These are phyloP conservation scores for Penstemon eatonii DNA, from an alignment of 257 asterid genomes.

Conservation along the genomic window DNA sequence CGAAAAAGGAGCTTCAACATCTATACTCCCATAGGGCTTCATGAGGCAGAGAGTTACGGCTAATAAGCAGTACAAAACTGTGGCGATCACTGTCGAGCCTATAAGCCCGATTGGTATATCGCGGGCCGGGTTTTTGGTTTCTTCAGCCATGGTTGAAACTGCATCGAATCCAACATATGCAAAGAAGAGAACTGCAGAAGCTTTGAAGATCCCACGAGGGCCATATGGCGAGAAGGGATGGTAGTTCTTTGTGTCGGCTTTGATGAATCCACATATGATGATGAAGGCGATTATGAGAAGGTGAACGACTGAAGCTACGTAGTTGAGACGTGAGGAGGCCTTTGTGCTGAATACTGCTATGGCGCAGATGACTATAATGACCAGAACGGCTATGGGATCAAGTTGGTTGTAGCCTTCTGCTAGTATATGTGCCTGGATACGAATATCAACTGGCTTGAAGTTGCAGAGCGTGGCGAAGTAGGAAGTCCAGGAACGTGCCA, in stretches of 20 bases:
- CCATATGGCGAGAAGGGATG: conserved; percentile 49
- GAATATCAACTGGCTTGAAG: conserved; percentile 44
- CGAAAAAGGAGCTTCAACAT: conserved; percentile 62
- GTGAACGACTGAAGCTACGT: conserved; percentile 56
- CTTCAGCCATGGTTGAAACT: conserved; percentile 75
- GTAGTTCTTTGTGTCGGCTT: conserved; percentile 49
- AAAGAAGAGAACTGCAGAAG: conserved; percentile 63
- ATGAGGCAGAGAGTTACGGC: conserved; percentile 59
- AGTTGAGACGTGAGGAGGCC: conserved; percentile 65
- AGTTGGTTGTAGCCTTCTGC: conserved; percentile 57
- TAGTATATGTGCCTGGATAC: conserved; percentile 40
- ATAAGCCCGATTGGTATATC: conserved; percentile 74
- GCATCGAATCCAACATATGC: conserved; percentile 78
- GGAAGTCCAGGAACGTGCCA: conserved; percentile 93
- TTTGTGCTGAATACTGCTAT: conserved; percentile 56
- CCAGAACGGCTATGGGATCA: conserved; percentile 72
- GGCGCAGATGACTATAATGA: conserved; percentile 39
- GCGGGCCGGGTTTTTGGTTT: conserved; percentile 55
- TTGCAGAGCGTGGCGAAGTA: conserved; percentile 71
- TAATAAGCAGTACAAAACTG: conserved; percentile 52
- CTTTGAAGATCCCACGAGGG: conserved; percentile 58
- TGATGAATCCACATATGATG: conserved; percentile 51
- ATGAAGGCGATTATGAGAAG: conserved; percentile 52
- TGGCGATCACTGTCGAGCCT: conserved; percentile 68
- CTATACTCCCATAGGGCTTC: conserved; percentile 49